Percentiles rank a stretch among this genome's conserved stretches.
Evolutionary conservation across 2,329 filamentous ascomycete species (phyloP).

Genomic region (Calcarisporium arbuscula): DNA sequence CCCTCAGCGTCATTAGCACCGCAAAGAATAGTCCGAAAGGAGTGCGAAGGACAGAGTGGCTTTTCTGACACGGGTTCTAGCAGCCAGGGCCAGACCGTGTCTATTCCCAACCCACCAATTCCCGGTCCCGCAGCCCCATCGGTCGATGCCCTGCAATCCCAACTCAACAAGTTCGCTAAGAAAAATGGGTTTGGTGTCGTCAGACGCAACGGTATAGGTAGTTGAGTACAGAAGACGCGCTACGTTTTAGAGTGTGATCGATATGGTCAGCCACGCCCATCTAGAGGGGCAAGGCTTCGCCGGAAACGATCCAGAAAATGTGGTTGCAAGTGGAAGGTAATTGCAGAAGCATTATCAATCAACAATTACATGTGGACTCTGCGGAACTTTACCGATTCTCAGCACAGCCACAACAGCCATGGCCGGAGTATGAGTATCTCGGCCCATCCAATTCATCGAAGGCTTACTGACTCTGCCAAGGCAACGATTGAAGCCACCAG

Average conservation of each 20-base stretch:
- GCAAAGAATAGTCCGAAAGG: too few relatives aligned
- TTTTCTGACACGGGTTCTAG: too few relatives aligned
- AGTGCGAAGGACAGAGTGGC: too few relatives aligned
- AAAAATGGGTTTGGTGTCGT: conserved; percentile 8
- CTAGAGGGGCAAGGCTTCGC: conserved; percentile 4
- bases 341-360: conserved; percentile 10
- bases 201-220: conserved; percentile 4
- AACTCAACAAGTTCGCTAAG: conserved; percentile 5
- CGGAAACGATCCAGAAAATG: conserved; percentile 10
- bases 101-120: conserved; percentile 8
- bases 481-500: conserved; percentile 9
- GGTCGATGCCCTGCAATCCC: conserved; percentile 2
- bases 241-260: conserved; percentile 10
- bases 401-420: conserved; percentile 7
- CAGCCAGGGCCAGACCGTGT: too few relatives aligned
- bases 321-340: conserved; percentile 12
- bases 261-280: conserved; percentile 4
- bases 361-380: conserved; percentile 7
- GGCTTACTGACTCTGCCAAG: conserved; percentile 7
- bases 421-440: conserved; percentile 2
- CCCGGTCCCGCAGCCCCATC: conserved; percentile 3
- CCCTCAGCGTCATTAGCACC: too few relatives aligned
- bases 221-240: conserved; percentile 5
- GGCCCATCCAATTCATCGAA: conserved; percentile 7
- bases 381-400: conserved; percentile 2